phyloP scores from a whole-genome alignment of 805 yeast species.

The Wickerhamomyces xylosicus region DNA sequence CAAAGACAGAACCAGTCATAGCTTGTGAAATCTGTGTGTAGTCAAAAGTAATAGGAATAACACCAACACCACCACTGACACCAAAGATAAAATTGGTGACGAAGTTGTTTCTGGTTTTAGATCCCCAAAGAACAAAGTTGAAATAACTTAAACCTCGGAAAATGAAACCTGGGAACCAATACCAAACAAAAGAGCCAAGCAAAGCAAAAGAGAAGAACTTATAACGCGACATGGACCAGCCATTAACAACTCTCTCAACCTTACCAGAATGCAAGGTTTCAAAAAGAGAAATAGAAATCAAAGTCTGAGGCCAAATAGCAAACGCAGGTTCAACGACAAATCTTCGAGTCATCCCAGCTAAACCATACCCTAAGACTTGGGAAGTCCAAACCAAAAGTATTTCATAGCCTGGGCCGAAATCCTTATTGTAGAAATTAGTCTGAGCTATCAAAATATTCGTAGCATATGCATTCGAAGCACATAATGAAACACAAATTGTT shows the following conservation, averaged over 20 bases:
- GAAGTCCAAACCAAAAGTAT: conserved; percentile 42
- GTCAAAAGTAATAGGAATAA: conserved; percentile 45
- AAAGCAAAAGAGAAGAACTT: conserved; percentile 36
- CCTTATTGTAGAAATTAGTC: conserved; percentile 33
- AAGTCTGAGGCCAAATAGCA: conserved; percentile 54
- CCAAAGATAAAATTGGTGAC: conserved; percentile 57
- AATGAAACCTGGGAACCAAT: conserved; percentile 59
- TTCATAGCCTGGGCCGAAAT: conserved; percentile 37
- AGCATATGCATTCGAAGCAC: conserved; percentile 40
- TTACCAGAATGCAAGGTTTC: conserved; percentile 34
- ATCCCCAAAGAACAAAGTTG: conserved; percentile 28
- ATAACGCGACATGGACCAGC: conserved; percentile 48
- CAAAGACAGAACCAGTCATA: conserved; percentile 44
- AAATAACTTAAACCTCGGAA: conserved; percentile 55
- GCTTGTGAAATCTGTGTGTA: conserved; percentile 40
- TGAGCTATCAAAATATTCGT: conserved; percentile 44
- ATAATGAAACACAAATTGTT: conserved; percentile 35
- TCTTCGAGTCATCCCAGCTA: conserved; percentile 51
- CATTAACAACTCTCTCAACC: conserved; percentile 30
- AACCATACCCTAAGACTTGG: conserved; percentile 56
- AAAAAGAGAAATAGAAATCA: conserved; percentile 49
- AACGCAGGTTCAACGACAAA: conserved; percentile 50
- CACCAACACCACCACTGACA: conserved; percentile 41
- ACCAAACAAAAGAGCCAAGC: conserved; percentile 37
- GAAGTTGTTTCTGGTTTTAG: conserved; percentile 34